Conservation (phyloP, 345 rosid genomes). For the Eucalyptus paniculata region DNA sequence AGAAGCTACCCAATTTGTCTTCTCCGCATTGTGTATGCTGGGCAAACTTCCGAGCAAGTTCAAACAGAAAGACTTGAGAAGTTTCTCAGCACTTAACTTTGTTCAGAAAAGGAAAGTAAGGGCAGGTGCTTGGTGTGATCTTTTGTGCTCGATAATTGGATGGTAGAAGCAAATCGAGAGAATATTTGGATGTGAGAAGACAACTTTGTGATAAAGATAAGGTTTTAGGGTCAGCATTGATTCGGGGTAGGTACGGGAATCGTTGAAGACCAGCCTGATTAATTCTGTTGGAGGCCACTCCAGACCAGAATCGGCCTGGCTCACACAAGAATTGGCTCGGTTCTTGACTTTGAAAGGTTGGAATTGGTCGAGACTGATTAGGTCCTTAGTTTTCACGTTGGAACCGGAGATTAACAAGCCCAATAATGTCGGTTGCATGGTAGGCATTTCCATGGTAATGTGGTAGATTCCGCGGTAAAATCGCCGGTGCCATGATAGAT, state of each 20-base stretch:
- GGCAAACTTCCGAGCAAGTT: not conserved
- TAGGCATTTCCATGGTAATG: no score
- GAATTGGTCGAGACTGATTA: not conserved
- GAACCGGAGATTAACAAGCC: not conserved
- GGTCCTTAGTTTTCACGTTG: not conserved
- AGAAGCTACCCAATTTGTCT: not conserved
- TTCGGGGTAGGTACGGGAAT: not conserved
- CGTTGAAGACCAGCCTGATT: not conserved
- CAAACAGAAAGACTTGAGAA: not conserved
- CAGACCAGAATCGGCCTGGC: not conserved
- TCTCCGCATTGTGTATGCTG: not conserved
- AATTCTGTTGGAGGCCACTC: not conserved
- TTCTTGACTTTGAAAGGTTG: not conserved
- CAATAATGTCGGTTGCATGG: no score
- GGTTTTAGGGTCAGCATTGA: not conserved
- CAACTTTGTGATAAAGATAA: not conserved
- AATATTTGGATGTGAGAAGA: no score
- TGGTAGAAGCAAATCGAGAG: no score
- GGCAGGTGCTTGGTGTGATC: not conserved
- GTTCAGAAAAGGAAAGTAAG: not conserved
- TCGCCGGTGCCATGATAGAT: not conserved
- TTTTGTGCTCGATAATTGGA: not conserved
- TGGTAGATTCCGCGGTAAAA: no score
- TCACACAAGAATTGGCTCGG: no score
- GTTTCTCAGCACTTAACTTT: not conserved